Evolutionary conservation across 2,329 filamentous ascomycete genomes (phyloP), one percentile per base, ranked within the genome.

Genomic region (Pestalotiopsis sp.): DNA sequence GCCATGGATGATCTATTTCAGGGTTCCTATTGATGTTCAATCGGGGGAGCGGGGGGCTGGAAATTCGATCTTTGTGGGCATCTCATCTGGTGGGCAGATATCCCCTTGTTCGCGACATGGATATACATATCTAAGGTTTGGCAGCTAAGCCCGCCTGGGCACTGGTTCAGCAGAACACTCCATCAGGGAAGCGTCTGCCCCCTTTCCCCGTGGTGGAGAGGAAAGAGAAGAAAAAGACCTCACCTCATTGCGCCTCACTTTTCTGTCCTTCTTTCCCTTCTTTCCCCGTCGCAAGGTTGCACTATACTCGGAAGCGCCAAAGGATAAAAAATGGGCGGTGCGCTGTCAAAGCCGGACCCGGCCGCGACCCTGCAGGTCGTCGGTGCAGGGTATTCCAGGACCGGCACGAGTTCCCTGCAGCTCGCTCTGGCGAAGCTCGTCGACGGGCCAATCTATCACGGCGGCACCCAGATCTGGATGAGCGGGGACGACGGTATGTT

Each of bases 361-460:
- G 31, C 66, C 27, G 45, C 45, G 36, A 60, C 49, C 12, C 52
- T 69, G 52, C 60, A 69, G 59, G 68, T 69, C 39, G 63, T 69
- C 41, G 68, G 62, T 38, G 68, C 68, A 13, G 68, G 66, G 41
- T 69, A 68, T 63, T 68, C 66, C 12, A 57, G 68, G 31, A 69
- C 68, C 1, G 68, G 68, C 17, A 69, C 68, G 9, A 41, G 52
- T 14, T 69, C 68, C 39, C 39, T 69, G 55, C 66, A 68, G 58
- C 49, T 68, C 23, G 68, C 66, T 14, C 41, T 70, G 7, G 68
- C 66, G 39, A 49, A 60, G 62, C 66, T 68, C 17, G n/a, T 70
- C 25, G 52, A 61, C n/a, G 66, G 66, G 4, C 66, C 68, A 25
- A 60, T 70, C 45, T 55, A 65, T 3, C 68, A 70, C 17, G 68